A percentile compares a stretch with the other conserved stretches of the same genome.
phyloP scores from a whole-genome alignment of 768 basidiomycete species.

The Rhizopogon rudus region DNA sequence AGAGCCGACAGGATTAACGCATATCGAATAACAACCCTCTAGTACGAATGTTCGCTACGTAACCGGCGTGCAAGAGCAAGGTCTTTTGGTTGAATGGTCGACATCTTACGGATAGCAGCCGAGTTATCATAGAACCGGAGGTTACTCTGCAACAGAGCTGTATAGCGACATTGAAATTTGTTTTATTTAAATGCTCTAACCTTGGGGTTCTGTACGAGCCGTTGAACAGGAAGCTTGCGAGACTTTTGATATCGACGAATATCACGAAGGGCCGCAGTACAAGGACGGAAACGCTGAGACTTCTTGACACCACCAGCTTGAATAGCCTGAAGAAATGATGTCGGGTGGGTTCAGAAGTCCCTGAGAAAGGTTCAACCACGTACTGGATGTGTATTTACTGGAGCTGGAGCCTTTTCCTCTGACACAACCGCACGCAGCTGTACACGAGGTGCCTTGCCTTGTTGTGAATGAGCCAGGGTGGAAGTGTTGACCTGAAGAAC shows the following conservation, averaged over 20 bases:
- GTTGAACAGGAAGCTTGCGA: conserved; percentile 85
- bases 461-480: neutral
- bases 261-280: conserved; percentile 87
- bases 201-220: conserved; percentile 87
- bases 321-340: conserved; percentile 37
- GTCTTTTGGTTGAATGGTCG: conserved; percentile 41
- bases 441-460: conserved; percentile 63
- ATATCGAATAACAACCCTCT: conserved; percentile 5
- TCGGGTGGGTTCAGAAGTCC: neutral
- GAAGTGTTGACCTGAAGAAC: neutral
- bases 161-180: neutral
- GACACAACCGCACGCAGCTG: conserved; percentile 61
- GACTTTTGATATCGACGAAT: conserved; percentile 86
- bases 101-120: conserved; percentile 34
- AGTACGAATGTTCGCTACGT: conserved; percentile 17
- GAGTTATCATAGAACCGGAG: conserved; percentile 70
- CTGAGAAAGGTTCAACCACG: conserved; percentile 7
- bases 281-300: conserved; percentile 78
- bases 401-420: conserved; percentile 43
- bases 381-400: conserved; percentile 31
- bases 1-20: conserved; percentile 3
- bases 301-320: conserved; percentile 80
- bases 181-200: conserved; percentile 30
- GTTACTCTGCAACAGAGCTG: conserved; percentile 45
- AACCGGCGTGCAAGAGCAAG: conserved; percentile 24